These are phyloP conservation scores for Schizophyllum amplum DNA, from an alignment of 1,284 basidiomycete genomes.

Conservation along the genomic window DNA sequence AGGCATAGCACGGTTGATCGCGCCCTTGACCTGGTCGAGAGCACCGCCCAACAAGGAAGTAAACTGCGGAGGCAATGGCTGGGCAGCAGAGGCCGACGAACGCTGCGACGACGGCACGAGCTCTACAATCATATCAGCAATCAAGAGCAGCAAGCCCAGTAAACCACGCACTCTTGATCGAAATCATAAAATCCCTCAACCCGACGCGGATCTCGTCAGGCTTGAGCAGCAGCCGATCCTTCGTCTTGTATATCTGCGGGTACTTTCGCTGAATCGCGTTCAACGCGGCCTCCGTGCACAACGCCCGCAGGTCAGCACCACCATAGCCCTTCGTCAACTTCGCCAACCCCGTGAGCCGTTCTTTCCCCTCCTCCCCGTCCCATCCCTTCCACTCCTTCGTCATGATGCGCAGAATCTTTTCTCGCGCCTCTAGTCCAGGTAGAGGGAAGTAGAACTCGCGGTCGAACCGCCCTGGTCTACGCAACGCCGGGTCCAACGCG, in stretches of 20 bases:
- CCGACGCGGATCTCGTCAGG: slow-evolving; percentile 84
- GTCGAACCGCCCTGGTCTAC: slow-evolving; percentile 94
- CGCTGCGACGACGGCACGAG: slow-evolving; percentile 92
- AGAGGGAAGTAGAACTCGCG: slow-evolving; percentile 98
- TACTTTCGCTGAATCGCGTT: slow-evolving; percentile 96
- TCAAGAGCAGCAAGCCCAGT: slow-evolving; percentile 5
- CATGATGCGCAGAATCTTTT: slow-evolving; percentile 89
- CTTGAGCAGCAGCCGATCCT: slow-evolving; percentile 79
- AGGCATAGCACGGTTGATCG: slow-evolving; percentile 67
- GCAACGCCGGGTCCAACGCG: slow-evolving; percentile 91
- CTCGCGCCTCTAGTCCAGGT: slow-evolving; percentile 78
- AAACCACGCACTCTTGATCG: slow-evolving; percentile 76
- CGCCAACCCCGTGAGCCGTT: slow-evolving; percentile 53
- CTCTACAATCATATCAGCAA: slow-evolving; percentile 40
- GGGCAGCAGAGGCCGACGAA: slow-evolving; percentile 79
- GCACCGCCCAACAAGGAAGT: slow-evolving; percentile 67
- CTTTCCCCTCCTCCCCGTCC: slow-evolving; percentile 38
- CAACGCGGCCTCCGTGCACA: slow-evolving; percentile 94
- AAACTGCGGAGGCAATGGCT: slow-evolving; percentile 84
- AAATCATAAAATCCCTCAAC: slow-evolving; percentile 95
- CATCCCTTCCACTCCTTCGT: slow-evolving; percentile 89
- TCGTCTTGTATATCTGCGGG: slow-evolving; percentile 95
- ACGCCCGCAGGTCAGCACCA: slow-evolving; percentile 92
- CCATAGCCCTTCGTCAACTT: slow-evolving; percentile 96
- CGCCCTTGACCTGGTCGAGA: slow-evolving; percentile 64